Base-by-base conservation (phyloP, 2,329 filamentous ascomycete species). In the Celoporthe dispersa region DNA sequence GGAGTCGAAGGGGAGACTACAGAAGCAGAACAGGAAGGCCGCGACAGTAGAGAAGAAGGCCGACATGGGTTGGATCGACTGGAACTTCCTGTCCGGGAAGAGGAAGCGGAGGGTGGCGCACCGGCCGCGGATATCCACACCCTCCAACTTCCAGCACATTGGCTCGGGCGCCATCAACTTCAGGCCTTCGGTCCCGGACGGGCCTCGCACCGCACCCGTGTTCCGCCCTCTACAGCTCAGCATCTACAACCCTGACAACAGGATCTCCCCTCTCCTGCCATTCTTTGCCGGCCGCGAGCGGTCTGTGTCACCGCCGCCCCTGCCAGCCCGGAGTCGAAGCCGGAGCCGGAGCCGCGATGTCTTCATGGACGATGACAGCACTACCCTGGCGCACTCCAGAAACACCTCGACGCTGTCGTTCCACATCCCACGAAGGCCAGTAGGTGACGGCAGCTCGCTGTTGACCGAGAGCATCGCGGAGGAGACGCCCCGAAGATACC, bases 81-180 rank as follows among this genome's bases (percentile, higher is more conserved):
- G 66, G 48, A 70, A 70, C 53, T 72, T 72, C 35, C 66, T 69
- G 57, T 57, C 68, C 55, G 67, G 70, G 60, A 70, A 69, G 64
- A 72, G 68, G 65, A 70, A 65, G 64, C 62, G 62, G 28, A 31
- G 25, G 41, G 62, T 64, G 44, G 57, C 84, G 75, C 86, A 84
- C 78, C 82, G 85, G 78, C 85, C 85, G 76, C 81, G 82, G 71
- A 90, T 91, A 75, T 89, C 88, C 57, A 82, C 82, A 28, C 88
- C 88, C 3, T 84, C 84, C 63, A 82, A 90, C 77, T 91, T 91
- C 75, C 85, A 85, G 62, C 88, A 90, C 79, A 74, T 90, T 64
- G 80, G 85, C 68, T 85, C 84, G 25, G 82, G 81, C 62, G 79
- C 83, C n/a, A 80, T 80, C 69, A 80, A 82, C 63, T 79, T 81